Evolutionary conservation across 805 yeast genomes (phyloP).

Genomic region (Suhomyces tanzawaensis): DNA sequence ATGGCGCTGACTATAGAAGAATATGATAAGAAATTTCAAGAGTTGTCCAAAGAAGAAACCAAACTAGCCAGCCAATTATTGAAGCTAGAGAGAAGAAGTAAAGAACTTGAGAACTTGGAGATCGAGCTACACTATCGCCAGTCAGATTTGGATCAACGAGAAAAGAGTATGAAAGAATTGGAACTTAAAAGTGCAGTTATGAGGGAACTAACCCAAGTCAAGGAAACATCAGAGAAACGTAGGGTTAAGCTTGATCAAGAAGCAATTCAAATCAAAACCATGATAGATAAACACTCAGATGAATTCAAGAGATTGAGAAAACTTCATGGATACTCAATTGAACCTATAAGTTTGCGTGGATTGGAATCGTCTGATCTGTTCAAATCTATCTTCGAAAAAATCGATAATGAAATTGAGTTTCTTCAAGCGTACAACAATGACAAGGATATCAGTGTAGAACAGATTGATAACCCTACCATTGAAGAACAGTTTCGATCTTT

Average conservation of each 20-base stretch:
- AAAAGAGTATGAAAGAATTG: slow-evolving; percentile 4
- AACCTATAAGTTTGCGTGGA: background rate
- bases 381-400: slow-evolving; percentile 2
- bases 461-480: slow-evolving; percentile 1
- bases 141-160: slow-evolving; percentile 10
- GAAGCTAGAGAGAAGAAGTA: background rate
- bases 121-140: slow-evolving; percentile 9
- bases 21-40: background rate
- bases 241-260: slow-evolving; percentile 9
- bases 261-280: slow-evolving; percentile 7
- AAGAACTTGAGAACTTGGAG: background rate
- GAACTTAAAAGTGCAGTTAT: slow-evolving; percentile 6
- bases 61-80: background rate
- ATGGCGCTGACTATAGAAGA: background rate
- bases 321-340: slow-evolving; percentile 1
- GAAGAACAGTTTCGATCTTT: slow-evolving; percentile 12
- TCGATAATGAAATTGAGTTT: background rate
- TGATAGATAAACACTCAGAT: slow-evolving; percentile 6
- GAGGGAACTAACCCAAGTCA: slow-evolving; percentile 7
- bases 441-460: background rate
- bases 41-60: background rate
- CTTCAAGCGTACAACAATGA: background rate
- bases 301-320: slow-evolving; percentile 11
- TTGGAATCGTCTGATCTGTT: background rate
- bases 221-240: slow-evolving; percentile 9